A percentile compares a stretch with the other conserved stretches of the same genome.
phyloP scores from a whole-genome alignment of 2,329 filamentous ascomycete genomes.

The Xylariaceae sp. region DNA sequence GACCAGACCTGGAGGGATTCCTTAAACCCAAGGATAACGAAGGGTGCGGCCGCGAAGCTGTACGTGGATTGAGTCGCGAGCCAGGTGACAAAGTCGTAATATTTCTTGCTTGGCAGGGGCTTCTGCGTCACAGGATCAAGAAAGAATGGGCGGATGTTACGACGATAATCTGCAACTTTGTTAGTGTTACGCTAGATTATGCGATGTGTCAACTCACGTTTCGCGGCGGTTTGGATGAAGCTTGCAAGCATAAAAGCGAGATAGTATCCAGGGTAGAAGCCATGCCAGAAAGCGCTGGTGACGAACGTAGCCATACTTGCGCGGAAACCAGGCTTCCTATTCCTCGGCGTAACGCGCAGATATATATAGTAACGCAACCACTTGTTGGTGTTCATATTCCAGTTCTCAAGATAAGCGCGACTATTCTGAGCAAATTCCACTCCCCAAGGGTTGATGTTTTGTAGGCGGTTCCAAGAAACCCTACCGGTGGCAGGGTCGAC shows the following conservation, averaged over 20 bases:
- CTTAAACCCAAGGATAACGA: slow-evolving; percentile 78
- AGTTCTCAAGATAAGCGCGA: slow-evolving; percentile 87
- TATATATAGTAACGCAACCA: slow-evolving; percentile 98
- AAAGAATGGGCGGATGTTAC: slow-evolving; percentile 91
- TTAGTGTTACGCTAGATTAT: slow-evolving; percentile 17
- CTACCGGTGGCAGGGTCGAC: slow-evolving; percentile 84
- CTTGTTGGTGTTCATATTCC: slow-evolving; percentile 99
- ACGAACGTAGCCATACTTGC: slow-evolving; percentile 93
- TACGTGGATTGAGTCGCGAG: slow-evolving; percentile 82
- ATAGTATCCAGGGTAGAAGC: slow-evolving; percentile 97
- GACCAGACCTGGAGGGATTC: slow-evolving; percentile 79
- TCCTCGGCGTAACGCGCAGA: slow-evolving; percentile 89
- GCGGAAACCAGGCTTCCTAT: slow-evolving; percentile 94
- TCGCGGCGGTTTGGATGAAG: slow-evolving; percentile 90
- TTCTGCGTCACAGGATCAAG: slow-evolving; percentile 75
- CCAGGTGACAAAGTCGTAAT: slow-evolving; percentile 83
- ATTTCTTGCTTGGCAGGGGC: slow-evolving; percentile 75
- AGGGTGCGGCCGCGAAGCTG: slow-evolving; percentile 82
- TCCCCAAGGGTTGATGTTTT: slow-evolving; percentile 85
- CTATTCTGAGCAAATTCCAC: slow-evolving; percentile 94
- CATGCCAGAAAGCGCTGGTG: slow-evolving; percentile 97
- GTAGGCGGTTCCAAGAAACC: slow-evolving; percentile 84
- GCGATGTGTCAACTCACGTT: slow-evolving; percentile 68
- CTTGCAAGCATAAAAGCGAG: slow-evolving; percentile 87
- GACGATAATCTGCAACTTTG: slow-evolving; percentile 74